Base-by-base conservation (phyloP, 768 basidiomycete species). In the Tricholoma sp. region DNA sequence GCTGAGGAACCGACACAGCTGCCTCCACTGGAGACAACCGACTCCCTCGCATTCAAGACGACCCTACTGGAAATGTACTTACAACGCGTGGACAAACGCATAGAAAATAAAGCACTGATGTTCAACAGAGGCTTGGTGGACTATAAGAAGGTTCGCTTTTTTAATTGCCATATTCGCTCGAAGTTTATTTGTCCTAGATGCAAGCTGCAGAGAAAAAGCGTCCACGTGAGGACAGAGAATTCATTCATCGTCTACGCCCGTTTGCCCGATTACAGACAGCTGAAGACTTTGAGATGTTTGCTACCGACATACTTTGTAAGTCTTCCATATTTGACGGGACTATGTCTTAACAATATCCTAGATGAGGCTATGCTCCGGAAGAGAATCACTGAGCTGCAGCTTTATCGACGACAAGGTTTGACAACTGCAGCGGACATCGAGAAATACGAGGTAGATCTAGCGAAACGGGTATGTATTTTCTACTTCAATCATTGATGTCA, bases 181-280 rank as follows among this genome's bases (percentile, higher is more conserved):
- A 51, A 47, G 32, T 44, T 33, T 51, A 24, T 32, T 9, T 29
- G 39, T 50, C 32, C 18, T 65, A 97, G 96, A 89, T 94, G 76
- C 86, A 90, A 79, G 90, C 91, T 9, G 80, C 81, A 2, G 96
- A 99, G 62, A 90, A 95, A 74, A 98, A 97, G 68, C 79, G 93
- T 15, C 81, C 82, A 7, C 87, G 89, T 63, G 96, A 98, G 59
- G 95, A 98, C 64, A 84, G 89, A 61, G 97, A 98, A 59, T 86
- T 98, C 54, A 71, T 94, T 20, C 85, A 92, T 62, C 85, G 94
- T 24, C 79, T 95, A 54, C 89, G 95, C 60, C 91, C 94, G 2
- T 98, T 98, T 69, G 84, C 96, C 28, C 84, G 87, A 53, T 74
- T 98, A 34, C 94, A 97, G 68, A 94, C 93, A 0, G 88, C 89